Percentiles rank a stretch among this genome's conserved stretches.
Conservation (phyloP, 2,329 filamentous ascomycete species). For the Fusarium sp. region DNA sequence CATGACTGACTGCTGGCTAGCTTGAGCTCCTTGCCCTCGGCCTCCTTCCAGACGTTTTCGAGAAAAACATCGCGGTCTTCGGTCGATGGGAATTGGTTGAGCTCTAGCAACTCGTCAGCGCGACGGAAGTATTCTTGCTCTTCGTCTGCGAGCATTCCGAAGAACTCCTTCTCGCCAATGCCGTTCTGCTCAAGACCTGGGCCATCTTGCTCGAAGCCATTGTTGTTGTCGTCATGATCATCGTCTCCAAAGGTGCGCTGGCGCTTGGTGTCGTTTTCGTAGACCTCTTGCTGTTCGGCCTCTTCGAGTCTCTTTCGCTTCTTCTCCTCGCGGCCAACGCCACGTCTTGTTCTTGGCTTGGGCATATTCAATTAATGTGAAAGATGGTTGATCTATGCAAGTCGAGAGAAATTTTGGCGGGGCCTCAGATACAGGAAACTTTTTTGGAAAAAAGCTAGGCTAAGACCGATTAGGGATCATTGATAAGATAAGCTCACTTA, state of each 20-base stretch:
- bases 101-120: conserved; percentile 89
- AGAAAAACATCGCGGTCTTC: conserved; percentile 81
- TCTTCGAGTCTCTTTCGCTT: conserved; percentile 57
- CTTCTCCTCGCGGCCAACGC: conserved; percentile 56
- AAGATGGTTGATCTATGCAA: conserved; percentile 12
- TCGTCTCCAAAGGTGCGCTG: conserved; percentile 45
- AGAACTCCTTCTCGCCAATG: conserved; percentile 78
- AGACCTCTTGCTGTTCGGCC: conserved; percentile 33
- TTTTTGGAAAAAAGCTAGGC: conserved; percentile 36
- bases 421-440: conserved; percentile 33
- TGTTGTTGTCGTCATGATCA: conserved; percentile 16
- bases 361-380: conserved; percentile 53
- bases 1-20: conserved; percentile 96
- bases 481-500: conserved; percentile 1
- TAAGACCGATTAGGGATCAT: conserved; percentile 40
- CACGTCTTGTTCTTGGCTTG: conserved; percentile 60
- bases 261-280: conserved; percentile 46
- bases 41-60: conserved; percentile 87
- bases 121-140: conserved; percentile 97
- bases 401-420: conserved; percentile 33
- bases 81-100: conserved; percentile 84
- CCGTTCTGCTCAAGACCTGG: conserved; percentile 47
- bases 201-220: conserved; percentile 44
- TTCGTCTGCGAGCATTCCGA: conserved; percentile 90
- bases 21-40: conserved; percentile 93